A percentile compares a stretch with the other conserved stretches of the same genome.
phyloP scores from a whole-genome alignment of 2,329 filamentous ascomycete genomes.

The Pseudocercospora vitis region DNA sequence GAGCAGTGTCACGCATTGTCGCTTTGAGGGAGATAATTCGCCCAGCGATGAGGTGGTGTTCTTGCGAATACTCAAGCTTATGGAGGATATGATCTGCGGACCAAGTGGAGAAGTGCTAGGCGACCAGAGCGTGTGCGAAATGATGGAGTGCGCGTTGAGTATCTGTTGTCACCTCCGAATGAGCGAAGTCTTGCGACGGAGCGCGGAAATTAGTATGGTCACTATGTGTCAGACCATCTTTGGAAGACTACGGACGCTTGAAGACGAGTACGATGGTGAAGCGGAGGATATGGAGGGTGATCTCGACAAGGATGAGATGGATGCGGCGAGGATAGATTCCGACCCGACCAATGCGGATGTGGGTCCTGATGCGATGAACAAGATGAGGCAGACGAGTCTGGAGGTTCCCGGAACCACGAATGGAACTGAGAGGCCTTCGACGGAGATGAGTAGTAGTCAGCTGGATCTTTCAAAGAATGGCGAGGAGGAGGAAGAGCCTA shows the following conservation, averaged over 20 bases:
- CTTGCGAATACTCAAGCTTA: constrained; percentile 88
- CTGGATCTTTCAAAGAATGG: constrained; percentile 43
- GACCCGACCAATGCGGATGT: constrained; percentile 44
- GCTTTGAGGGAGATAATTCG: constrained; percentile 94
- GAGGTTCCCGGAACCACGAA: constrained; percentile 34
- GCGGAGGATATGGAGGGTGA: constrained; percentile 66
- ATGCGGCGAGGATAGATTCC: constrained; percentile 80
- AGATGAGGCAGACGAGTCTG: constrained; percentile 63
- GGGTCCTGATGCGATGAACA: constrained; percentile 44
- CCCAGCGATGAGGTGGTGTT: constrained; percentile 94
- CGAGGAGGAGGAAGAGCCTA: constrained; percentile 44
- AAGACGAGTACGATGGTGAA: constrained; percentile 64
- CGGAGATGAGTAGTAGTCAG: constrained; percentile 45
- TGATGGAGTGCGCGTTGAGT: constrained; percentile 97
- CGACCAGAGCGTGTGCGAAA: constrained; percentile 97
- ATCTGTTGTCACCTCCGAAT: constrained; percentile 95
- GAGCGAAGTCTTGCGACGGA: constrained; percentile 84
- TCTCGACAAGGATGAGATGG: constrained; percentile 64
- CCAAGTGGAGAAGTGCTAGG: constrained; percentile 90
- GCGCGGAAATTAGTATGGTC: constrained; percentile 95
- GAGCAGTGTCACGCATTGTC: constrained; percentile 92
- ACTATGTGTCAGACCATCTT: constrained; percentile 99
- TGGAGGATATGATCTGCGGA: constrained; percentile 97
- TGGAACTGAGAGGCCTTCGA: constrained; percentile 38
- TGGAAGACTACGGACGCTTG: constrained; percentile 82